Conservation (phyloP, 2,329 filamentous ascomycete species). For the Xylariaceae sp. region DNA sequence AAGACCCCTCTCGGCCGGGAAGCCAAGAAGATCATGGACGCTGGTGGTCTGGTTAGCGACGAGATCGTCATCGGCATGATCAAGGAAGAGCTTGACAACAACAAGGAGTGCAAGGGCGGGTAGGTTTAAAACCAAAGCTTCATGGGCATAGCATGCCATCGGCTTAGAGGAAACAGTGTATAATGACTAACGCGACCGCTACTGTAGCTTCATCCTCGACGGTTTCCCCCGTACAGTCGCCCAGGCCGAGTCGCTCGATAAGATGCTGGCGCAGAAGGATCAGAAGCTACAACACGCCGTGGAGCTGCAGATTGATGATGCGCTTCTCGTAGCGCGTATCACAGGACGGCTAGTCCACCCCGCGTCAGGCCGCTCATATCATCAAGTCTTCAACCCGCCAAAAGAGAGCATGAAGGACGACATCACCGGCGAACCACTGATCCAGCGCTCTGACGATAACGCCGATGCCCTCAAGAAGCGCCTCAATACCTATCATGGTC, state of each 20-base stretch:
- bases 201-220: slow-evolving; percentile 90
- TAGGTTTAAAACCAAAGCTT: slow-evolving; percentile 54
- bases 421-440: slow-evolving; percentile 92
- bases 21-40: slow-evolving; percentile 99
- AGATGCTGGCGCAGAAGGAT: slow-evolving; percentile 80
- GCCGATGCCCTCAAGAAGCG: slow-evolving; percentile 95
- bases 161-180: slow-evolving; percentile 8
- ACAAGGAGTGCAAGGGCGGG: slow-evolving; percentile 96
- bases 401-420: slow-evolving; percentile 95
- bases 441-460: slow-evolving; percentile 97
- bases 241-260: slow-evolving; percentile 92
- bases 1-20: slow-evolving; percentile 94
- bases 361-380: slow-evolving; percentile 94
- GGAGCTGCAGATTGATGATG: slow-evolving; percentile 96
- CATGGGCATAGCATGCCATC: neutral
- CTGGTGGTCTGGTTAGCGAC: slow-evolving; percentile 95
- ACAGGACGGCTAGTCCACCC: slow-evolving; percentile 96
- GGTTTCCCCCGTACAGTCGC: slow-evolving; percentile 97
- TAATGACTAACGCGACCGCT: slow-evolving; percentile 35
- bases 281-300: slow-evolving; percentile 93
- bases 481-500: slow-evolving; percentile 88
- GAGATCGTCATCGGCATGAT: slow-evolving; percentile 99
- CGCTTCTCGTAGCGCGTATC: slow-evolving; percentile 91
- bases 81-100: slow-evolving; percentile 92
- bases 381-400: slow-evolving; percentile 98